These are phyloP conservation scores for Euphorbia peplus DNA, from an alignment of 345 rosid genomes.

Conservation along the genomic window DNA sequence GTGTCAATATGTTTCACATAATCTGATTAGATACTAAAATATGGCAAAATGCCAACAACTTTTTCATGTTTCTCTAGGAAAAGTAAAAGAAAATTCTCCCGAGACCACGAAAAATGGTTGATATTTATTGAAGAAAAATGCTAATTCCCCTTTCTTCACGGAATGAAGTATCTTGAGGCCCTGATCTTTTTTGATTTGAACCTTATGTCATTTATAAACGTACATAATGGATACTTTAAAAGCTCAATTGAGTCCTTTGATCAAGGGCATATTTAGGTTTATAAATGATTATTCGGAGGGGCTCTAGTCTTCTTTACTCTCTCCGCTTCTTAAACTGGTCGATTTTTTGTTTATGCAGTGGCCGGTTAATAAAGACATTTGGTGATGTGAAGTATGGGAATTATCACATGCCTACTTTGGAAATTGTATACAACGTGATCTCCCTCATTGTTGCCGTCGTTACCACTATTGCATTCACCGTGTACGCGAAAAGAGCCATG, in stretches of 20 bases:
- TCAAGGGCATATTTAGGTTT: neutral
- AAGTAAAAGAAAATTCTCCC: too few species aligned
- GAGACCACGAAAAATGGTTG: too few species aligned
- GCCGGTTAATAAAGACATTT: constrained; percentile 23
- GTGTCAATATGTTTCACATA: neutral
- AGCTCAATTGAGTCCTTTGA: neutral
- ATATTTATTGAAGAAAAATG: too few species aligned
- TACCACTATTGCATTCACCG: constrained; percentile 24
- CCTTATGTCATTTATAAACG: too few species aligned
- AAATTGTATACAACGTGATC: constrained; percentile 26
- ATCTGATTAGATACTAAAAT: neutral
- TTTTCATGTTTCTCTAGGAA: neutral
- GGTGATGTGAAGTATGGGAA: constrained; percentile 27
- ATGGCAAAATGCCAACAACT: neutral
- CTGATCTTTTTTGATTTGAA: neutral
- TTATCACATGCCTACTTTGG: constrained; percentile 24
- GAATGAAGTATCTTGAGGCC: neutral
- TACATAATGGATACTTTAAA: neutral
- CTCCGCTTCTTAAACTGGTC: neutral
- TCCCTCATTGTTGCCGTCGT: constrained; percentile 22
- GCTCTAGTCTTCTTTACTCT: neutral
- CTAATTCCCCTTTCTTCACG: too few species aligned
- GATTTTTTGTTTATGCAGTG: constrained; percentile 51
- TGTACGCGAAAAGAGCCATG: constrained; percentile 33
- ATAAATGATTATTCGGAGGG: neutral